Conservation (phyloP, 1,139 yeast genomes). For the Protomyces macrosporus region DNA sequence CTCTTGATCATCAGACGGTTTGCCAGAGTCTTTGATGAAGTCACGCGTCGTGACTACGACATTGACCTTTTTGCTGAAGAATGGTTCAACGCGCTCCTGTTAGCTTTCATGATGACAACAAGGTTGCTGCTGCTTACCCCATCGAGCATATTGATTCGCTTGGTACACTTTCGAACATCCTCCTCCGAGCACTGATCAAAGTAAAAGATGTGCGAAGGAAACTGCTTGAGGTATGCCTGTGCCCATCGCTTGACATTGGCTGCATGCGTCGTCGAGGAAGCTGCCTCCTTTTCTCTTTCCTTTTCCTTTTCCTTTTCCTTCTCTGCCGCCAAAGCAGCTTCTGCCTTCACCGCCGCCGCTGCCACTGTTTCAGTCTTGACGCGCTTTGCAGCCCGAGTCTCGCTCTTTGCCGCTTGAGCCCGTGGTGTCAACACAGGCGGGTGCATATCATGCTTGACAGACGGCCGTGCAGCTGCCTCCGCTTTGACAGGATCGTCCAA, state of each 20-base stretch:
- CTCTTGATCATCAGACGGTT: no score
- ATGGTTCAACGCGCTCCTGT: slow-evolving; percentile 51
- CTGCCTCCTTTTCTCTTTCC: neutral
- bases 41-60: slow-evolving; percentile 68
- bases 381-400: neutral
- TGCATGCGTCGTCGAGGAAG: neutral
- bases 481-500: neutral
- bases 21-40: neutral
- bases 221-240: slow-evolving; percentile 69
- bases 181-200: slow-evolving; percentile 60
- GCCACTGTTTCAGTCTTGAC: neutral
- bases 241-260: slow-evolving; percentile 52
- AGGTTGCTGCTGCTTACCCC: slow-evolving; percentile 32
- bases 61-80: slow-evolving; percentile 73
- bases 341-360: neutral
- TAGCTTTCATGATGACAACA: neutral
- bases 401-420: neutral
- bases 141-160: slow-evolving; percentile 38
- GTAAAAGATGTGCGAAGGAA: slow-evolving; percentile 68
- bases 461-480: neutral
- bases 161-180: slow-evolving; percentile 42
- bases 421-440: no score
- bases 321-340: neutral
- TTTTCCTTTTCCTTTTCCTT: no score
- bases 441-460: neutral